Conservation (phyloP, 768 basidiomycete genomes). For the Hericium coralloides region DNA sequence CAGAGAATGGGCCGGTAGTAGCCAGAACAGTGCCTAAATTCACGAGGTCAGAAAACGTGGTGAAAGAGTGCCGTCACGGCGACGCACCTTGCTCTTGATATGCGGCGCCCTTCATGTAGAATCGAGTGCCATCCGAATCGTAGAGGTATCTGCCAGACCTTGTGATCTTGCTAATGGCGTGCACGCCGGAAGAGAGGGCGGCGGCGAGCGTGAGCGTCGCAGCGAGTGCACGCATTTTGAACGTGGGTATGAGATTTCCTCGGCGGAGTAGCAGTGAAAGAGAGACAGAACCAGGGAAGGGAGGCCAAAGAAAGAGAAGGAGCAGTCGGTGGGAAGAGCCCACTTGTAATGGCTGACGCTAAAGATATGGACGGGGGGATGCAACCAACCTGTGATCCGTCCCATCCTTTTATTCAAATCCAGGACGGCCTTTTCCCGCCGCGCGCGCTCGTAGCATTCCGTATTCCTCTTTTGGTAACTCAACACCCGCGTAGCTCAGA, state of each 20-base stretch:
- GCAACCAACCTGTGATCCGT: too few species aligned
- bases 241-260: background rate
- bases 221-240: background rate
- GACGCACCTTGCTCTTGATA: constrained; percentile 73
- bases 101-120: constrained; percentile 83
- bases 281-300: background rate
- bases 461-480: too few species aligned
- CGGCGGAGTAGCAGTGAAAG: background rate
- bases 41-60: background rate
- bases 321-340: too few species aligned
- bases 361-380: too few species aligned
- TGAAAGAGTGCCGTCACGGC: too few species aligned
- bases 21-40: background rate
- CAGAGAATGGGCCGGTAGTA: constrained; percentile 37
- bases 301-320: background rate
- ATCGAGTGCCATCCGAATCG: constrained; percentile 60
- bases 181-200: background rate
- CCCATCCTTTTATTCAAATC: too few species aligned
- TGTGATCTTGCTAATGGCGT: constrained; percentile 31
- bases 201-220: background rate
- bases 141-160: constrained; percentile 78
- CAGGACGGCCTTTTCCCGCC: too few species aligned
- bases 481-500: too few species aligned
- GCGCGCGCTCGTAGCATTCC: too few species aligned
- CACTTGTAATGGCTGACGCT: too few species aligned